Base-by-base conservation (phyloP, 768 basidiomycete genomes). In the Agrocybe chaxingu region DNA sequence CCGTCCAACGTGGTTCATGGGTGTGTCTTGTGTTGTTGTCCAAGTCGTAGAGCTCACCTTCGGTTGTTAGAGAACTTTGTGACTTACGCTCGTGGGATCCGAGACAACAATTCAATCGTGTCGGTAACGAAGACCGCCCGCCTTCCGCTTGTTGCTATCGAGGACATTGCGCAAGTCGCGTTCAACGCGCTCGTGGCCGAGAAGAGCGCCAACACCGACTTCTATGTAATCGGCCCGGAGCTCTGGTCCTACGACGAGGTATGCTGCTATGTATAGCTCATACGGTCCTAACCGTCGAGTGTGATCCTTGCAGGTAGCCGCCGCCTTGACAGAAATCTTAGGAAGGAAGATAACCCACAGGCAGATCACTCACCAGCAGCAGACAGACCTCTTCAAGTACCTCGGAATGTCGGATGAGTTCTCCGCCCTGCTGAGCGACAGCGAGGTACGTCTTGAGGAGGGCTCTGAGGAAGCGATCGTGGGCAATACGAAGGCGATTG, bases 91-190 rank as follows among this genome's bases (percentile, higher is more conserved):
- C 38, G 50, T 8, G 45, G 42, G 18, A 69, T 72, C 32, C 55
- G 58, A 1, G 57, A 62, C 18, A 45, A 60, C 6, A 48, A 64
- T 42, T 43, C 51, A 7, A 63, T 74, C 18, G 53, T 59, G 13
- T 58, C 68, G 7, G 62, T 62, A 0, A 45, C 66, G 6, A 55
- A 54, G 30, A 64, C 66, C 39, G 70, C 66, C 12, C 54, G 58
- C 8, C 39, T 66, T 3, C 62, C 67, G 2, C 66, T 63, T 29
- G 62, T 72, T 4, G 58, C 62, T 2, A 61, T 60, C 1, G 62
- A 69, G 6, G 70, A 71, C 45, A 69, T 73, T 24, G 65, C 65
- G 2, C 55, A 65, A n/a, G 65, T 59, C 0, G 68, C 66, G 2
- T 64, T 61, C 50, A 53, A 64, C n/a, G 68, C 63, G 0, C 49